phyloP scores from a whole-genome alignment of 2,329 filamentous ascomycete species.

The Talaromyces sp. region DNA sequence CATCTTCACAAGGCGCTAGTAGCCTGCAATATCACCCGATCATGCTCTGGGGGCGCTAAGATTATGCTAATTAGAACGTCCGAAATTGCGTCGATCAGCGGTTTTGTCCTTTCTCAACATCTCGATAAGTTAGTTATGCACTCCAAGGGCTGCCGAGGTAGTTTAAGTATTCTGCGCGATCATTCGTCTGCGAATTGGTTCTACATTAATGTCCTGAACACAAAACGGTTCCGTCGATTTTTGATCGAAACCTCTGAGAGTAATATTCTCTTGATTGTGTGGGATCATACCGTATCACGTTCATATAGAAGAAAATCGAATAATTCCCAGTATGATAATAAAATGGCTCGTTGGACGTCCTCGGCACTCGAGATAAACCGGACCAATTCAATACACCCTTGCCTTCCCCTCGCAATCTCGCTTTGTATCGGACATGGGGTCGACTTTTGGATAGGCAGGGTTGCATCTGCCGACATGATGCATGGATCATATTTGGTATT shows the following conservation, averaged over 20 bases:
- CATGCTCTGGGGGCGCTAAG: neutral
- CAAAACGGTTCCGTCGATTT: no score
- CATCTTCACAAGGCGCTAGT: neutral
- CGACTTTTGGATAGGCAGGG: constrained; percentile 1
- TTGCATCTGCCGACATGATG: constrained; percentile 13
- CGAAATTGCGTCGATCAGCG: neutral
- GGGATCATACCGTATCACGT: neutral
- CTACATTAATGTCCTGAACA: no score
- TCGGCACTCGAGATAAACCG: neutral
- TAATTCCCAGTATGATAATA: neutral
- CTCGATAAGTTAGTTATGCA: no score
- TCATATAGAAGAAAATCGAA: neutral
- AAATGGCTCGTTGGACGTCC: neutral
- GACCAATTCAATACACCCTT: neutral
- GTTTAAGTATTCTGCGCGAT: no score
- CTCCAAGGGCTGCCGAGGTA: neutral
- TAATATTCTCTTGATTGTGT: neutral
- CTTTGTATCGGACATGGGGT: neutral
- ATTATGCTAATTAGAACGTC: neutral
- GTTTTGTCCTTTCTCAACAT: neutral
- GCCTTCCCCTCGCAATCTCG: constrained; percentile 10
- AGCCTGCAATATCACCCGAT: constrained; percentile 6
- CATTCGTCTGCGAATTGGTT: no score
- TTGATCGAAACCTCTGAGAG: no score
- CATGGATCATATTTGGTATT: neutral